Percentiles rank a stretch among this genome's conserved stretches.
phyloP scores from a whole-genome alignment of 306 rosid species.

The Arachis stenosperma region DNA sequence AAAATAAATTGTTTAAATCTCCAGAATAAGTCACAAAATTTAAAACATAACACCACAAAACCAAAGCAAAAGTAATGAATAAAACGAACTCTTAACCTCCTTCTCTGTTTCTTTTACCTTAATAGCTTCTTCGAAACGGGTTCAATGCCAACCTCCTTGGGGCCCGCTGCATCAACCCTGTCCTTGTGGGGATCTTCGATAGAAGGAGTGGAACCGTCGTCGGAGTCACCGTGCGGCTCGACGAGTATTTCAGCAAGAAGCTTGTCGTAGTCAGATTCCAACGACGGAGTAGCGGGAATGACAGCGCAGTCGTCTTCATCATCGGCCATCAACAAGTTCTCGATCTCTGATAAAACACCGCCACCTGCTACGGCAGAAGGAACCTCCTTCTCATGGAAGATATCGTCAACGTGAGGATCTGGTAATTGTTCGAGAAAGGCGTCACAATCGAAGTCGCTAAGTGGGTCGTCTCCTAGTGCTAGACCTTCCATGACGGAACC shows the following conservation, averaged over 20 bases:
- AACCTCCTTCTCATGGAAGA: slow-evolving; percentile 32
- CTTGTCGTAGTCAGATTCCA: slow-evolving; percentile 33
- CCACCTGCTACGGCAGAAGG: background rate
- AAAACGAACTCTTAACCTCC: background rate
- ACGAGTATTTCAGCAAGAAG: slow-evolving; percentile 55
- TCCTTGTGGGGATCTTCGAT: slow-evolving; percentile 41
- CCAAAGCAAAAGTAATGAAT: background rate
- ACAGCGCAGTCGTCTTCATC: slow-evolving; percentile 7
- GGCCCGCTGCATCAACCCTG: slow-evolving; percentile 30
- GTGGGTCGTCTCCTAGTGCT: slow-evolving; percentile 21
- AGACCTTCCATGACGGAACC: slow-evolving; percentile 34
- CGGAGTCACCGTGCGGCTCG: slow-evolving; percentile 40
- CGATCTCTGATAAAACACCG: slow-evolving; percentile 44
- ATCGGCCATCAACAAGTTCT: slow-evolving; percentile 63
- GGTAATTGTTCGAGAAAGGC: slow-evolving; percentile 37
- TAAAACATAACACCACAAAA: too few relatives aligned
- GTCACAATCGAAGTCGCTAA: slow-evolving; percentile 48
- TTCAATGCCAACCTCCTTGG: slow-evolving; percentile 49
- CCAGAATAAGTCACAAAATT: background rate
- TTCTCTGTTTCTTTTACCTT: slow-evolving; percentile 49
- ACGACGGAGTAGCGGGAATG: slow-evolving; percentile 22
- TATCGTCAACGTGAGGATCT: slow-evolving; percentile 4
- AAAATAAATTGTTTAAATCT: background rate
- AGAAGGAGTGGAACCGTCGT: slow-evolving; percentile 38
- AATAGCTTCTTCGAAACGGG: slow-evolving; percentile 56